A percentile compares a stretch with the other conserved stretches of the same genome.
Evolutionary conservation across 2,329 filamentous ascomycete species (phyloP).

Genomic region (Sphaerulina vaccinii): DNA sequence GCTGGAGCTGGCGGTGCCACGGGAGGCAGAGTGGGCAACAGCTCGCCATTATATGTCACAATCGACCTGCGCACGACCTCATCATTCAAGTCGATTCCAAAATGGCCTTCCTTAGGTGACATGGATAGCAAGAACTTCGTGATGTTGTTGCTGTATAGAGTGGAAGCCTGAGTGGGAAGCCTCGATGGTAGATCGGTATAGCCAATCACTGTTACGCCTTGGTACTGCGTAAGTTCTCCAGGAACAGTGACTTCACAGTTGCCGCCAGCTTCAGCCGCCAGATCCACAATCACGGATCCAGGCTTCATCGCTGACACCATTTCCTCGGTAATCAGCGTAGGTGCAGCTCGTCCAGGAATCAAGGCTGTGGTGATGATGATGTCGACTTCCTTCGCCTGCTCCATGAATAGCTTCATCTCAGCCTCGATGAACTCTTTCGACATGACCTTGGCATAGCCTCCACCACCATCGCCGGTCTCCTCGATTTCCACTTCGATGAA

Average conservation of each 20-base stretch:
- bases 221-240: slow-evolving; percentile 65
- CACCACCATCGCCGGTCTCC: slow-evolving; percentile 79
- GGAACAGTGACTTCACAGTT: slow-evolving; percentile 82
- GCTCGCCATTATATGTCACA: slow-evolving; percentile 73
- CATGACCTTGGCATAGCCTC: slow-evolving; percentile 92
- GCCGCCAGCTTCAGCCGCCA: slow-evolving; percentile 82
- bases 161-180: slow-evolving; percentile 84
- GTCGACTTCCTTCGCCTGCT: slow-evolving; percentile 83
- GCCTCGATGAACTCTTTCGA: slow-evolving; percentile 90
- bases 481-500: slow-evolving; percentile 83
- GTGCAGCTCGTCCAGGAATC: slow-evolving; percentile 79
- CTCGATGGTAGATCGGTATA: slow-evolving; percentile 87
- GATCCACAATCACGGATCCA: slow-evolving; percentile 82
- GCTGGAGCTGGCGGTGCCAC: slow-evolving; percentile 58
- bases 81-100: slow-evolving; percentile 76
- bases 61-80: slow-evolving; percentile 85
- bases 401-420: slow-evolving; percentile 88
- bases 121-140: slow-evolving; percentile 85
- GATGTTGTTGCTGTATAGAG: slow-evolving; percentile 90
- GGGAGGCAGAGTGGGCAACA: slow-evolving; percentile 73
- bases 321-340: slow-evolving; percentile 77
- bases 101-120: slow-evolving; percentile 72
- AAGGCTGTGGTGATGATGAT: slow-evolving; percentile 92
- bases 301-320: slow-evolving; percentile 86
- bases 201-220: slow-evolving; percentile 67